Evolutionary conservation across 2,329 filamentous ascomycete genomes (phyloP), one percentile per base, ranked within the genome.

Genomic region (Gnomoniopsis smithogilvyi): DNA sequence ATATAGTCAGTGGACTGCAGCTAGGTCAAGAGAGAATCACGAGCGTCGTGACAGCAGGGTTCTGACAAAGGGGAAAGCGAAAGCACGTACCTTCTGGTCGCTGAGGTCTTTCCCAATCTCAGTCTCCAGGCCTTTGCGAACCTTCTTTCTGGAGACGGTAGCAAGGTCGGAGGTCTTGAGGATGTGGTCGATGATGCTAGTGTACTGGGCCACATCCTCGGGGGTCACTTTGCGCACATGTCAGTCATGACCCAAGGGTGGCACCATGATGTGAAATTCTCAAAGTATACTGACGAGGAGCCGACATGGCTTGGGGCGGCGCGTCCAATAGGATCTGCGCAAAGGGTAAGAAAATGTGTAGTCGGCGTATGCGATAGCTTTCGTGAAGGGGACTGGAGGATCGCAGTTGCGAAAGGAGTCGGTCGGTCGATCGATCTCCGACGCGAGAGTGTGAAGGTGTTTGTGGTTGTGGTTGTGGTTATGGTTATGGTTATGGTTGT

Each of bases 91-190:
- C 77, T 87, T 87, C 67, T 87, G 81, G 2, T 80, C 76, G 63
- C 76, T 81, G 56, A 87, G 71, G 65, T 87, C 83, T 65, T 82
- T 82, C 52, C 81, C 81, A 17, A 86, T 72, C 26, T 78, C 77
- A 51, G 72, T 70, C 69, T 87, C 80, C 47, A 87, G 73, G 2
- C 80, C 80, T 64, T 81, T 77, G 54, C 84, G 81, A 59, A 87
- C 80, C 72, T 83, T 85, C 69, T 87, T 87, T 62, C 83, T 79
- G 30, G 84, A 84, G 54, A 87, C 81, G n/a, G 84, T 87, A 64
- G 81, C 77, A 45, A 87, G 79, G 64, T 87, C 82, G 57, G 81
- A 80, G 12, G 77, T 80, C 26, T 75, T 75, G 22, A 87, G 78
- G 62, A 87, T 86, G 45, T 71, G 76, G 67, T 87, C 84, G 69